Conservation (phyloP, 768 basidiomycete species). For the Lactarius trivialis region DNA sequence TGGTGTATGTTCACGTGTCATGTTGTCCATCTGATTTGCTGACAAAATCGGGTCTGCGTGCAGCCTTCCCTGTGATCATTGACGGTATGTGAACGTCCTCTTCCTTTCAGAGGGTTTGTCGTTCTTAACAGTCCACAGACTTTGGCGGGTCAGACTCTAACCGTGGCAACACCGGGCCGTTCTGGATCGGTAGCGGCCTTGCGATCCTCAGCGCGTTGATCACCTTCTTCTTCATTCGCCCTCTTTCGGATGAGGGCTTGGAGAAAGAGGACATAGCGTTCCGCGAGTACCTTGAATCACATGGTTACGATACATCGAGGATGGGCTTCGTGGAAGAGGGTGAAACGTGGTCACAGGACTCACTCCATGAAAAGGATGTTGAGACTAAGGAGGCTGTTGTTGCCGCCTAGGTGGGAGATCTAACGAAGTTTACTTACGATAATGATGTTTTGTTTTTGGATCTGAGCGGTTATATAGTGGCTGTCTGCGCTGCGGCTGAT, state of each 20-base stretch:
- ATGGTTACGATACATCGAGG: slow-evolving; percentile 71
- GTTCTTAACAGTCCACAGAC: slow-evolving; percentile 32
- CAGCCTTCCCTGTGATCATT: slow-evolving; percentile 65
- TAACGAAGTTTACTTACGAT: neutral
- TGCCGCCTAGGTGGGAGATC: neutral
- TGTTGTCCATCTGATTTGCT: neutral
- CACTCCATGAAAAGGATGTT: slow-evolving; percentile 22
- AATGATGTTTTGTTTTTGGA: neutral
- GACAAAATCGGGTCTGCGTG: neutral
- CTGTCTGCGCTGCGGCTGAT: neutral
- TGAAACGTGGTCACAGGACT: slow-evolving; percentile 20
- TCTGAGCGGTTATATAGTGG: neutral
- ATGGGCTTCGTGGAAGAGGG: slow-evolving; percentile 51
- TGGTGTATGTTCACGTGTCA: slow-evolving; percentile 47
- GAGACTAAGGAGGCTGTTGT: neutral
- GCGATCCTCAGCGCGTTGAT: slow-evolving; percentile 73
- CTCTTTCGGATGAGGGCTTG: slow-evolving; percentile 76
- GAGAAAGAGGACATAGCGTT: slow-evolving; percentile 68
- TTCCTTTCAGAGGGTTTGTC: slow-evolving; percentile 1
- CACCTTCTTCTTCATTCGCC: slow-evolving; percentile 65
- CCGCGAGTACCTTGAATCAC: slow-evolving; percentile 69
- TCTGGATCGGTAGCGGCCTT: slow-evolving; percentile 82
- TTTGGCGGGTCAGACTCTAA: slow-evolving; percentile 50
- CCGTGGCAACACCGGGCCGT: slow-evolving; percentile 74
- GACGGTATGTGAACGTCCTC: slow-evolving; percentile 35